A percentile compares a stretch with the other conserved stretches of the same genome.
These are phyloP conservation scores for Papiliotrema nemorosa DNA, from an alignment of 1,284 basidiomycete species.

Conservation along the genomic window DNA sequence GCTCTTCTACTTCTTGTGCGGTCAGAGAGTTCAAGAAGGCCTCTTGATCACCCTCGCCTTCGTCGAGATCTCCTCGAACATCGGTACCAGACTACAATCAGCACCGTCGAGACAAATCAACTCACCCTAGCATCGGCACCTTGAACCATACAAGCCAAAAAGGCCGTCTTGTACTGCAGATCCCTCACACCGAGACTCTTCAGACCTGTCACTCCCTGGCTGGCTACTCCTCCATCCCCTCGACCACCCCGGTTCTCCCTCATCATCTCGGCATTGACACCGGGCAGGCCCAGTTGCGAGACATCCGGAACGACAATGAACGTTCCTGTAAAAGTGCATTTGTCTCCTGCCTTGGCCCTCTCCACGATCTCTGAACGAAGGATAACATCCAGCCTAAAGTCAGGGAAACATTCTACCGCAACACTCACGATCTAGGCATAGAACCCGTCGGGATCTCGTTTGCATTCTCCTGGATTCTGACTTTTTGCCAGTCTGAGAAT, in stretches of 20 bases:
- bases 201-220: slow-evolving; percentile 85
- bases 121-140: slow-evolving; percentile 79
- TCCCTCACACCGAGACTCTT: slow-evolving; percentile 94
- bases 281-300: slow-evolving; percentile 89
- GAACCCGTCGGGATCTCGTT: slow-evolving; percentile 98
- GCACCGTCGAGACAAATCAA: slow-evolving; percentile 10
- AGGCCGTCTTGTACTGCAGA: slow-evolving; percentile 97
- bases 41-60: slow-evolving; percentile 67
- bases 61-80: slow-evolving; percentile 79
- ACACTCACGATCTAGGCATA: slow-evolving; percentile 74
- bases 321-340: slow-evolving; percentile 95
- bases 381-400: slow-evolving; percentile 77
- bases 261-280: slow-evolving; percentile 90
- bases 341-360: slow-evolving; percentile 96
- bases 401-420: background rate
- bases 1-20: slow-evolving; percentile 89
- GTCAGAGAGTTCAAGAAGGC: slow-evolving; percentile 85
- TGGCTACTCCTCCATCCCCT: slow-evolving; percentile 69
- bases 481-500: slow-evolving; percentile 99
- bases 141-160: slow-evolving; percentile 96
- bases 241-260: slow-evolving; percentile 70
- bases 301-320: slow-evolving; percentile 99
- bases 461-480: slow-evolving; percentile 97
- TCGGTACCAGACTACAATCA: slow-evolving; percentile 67
- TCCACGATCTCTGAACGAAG: slow-evolving; percentile 94